Percentiles rank a stretch among this genome's conserved stretches.
These are phyloP conservation scores for Lepiota brunneoincarnata DNA, from an alignment of 768 basidiomycete species.

Conservation along the genomic window DNA sequence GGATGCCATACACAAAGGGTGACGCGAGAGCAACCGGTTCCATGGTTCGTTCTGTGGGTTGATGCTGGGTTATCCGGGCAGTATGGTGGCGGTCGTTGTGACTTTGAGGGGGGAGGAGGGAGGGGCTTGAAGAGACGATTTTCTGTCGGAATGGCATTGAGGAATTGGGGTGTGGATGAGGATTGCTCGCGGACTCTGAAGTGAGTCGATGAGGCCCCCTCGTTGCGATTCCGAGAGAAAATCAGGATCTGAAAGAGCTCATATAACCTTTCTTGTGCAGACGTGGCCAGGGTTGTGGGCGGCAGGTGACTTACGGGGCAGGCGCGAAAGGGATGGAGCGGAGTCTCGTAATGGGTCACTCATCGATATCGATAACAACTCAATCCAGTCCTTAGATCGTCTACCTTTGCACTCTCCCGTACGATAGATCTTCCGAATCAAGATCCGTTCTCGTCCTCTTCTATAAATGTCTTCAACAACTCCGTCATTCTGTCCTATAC, in stretches of 20 bases:
- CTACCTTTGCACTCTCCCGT: conserved; percentile 9
- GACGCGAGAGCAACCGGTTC: neutral
- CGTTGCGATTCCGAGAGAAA: conserved; percentile 10
- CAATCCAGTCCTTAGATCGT: conserved; percentile 9
- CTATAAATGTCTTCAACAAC: conserved; percentile 40
- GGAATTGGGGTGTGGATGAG: conserved; percentile 2
- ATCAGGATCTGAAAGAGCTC: conserved; percentile 2
- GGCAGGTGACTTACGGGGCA: conserved; percentile 13
- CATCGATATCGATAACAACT: conserved; percentile 30
- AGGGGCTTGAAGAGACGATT: neutral
- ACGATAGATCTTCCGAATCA: conserved; percentile 57
- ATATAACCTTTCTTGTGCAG: conserved; percentile 9
- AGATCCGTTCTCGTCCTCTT: conserved; percentile 64
- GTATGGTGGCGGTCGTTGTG: neutral
- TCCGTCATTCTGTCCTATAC: conserved; percentile 33
- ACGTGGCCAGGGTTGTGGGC: conserved; percentile 1
- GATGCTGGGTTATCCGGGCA: neutral
- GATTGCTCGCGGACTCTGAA: conserved; percentile 8
- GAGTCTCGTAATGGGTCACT: conserved; percentile 12
- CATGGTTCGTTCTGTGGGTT: neutral
- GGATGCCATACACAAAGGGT: neutral
- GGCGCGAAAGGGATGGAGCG: conserved; percentile 12
- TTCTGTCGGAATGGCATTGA: neutral
- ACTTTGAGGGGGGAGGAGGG: neutral
- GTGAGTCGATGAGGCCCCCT: neutral